A percentile compares a stretch with the other conserved stretches of the same genome.
Conservation (phyloP, 345 rosid genomes). For the Populus deltoides region DNA sequence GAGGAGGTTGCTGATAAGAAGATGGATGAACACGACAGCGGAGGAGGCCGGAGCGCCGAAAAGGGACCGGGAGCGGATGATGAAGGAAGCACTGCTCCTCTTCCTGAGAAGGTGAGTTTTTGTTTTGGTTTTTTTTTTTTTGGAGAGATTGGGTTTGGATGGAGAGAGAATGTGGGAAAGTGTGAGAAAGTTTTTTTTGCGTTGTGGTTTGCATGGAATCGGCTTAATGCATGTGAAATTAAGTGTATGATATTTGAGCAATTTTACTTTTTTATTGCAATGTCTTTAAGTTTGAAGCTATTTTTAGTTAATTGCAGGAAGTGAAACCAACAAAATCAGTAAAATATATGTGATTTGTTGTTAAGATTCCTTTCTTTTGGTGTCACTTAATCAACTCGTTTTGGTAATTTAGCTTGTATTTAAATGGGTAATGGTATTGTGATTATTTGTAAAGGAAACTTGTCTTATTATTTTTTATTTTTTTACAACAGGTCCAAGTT, state of each 20-base stretch:
- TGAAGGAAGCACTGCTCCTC: slow-evolving; percentile 81
- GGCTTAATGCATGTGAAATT: neutral
- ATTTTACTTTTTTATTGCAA: neutral
- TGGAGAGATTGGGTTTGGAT: neutral
- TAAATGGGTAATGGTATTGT: neutral
- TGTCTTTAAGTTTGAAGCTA: neutral
- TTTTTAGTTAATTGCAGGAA: neutral
- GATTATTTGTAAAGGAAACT: neutral
- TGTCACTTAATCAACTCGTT: neutral
- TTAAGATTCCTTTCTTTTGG: too few species aligned
- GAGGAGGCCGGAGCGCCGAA: slow-evolving; percentile 66
- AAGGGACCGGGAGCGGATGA: slow-evolving; percentile 66
- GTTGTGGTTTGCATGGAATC: neutral
- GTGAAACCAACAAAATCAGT: neutral
- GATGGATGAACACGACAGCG: slow-evolving; percentile 76
- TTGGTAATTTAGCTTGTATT: neutral
- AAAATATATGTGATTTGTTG: neutral
- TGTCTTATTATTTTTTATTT: slow-evolving; percentile 6
- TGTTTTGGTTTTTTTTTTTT: neutral
- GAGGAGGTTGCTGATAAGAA: slow-evolving; percentile 33
- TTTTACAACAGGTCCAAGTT: slow-evolving; percentile 62
- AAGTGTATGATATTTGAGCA: neutral
- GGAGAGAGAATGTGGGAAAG: neutral
- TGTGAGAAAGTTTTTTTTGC: neutral
- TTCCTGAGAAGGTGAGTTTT: slow-evolving; percentile 71